Conservation (phyloP, 257 asterid species). For the Gardenia jasminoides region DNA sequence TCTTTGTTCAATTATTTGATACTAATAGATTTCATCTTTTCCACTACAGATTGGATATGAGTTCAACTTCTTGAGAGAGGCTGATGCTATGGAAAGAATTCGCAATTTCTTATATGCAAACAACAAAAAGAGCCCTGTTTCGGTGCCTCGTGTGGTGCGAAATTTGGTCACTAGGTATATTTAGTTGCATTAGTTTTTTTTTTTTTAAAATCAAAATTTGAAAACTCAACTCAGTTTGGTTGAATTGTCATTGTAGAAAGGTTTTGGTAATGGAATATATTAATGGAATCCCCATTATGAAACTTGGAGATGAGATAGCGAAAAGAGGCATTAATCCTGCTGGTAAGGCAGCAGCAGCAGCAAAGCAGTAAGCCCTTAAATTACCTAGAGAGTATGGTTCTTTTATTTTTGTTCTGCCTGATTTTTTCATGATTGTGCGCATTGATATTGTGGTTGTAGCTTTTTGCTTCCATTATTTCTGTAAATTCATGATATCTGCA, state of each 20-base stretch:
- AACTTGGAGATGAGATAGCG: constrained; percentile 91
- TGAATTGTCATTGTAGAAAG: constrained; percentile 49
- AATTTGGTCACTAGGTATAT: constrained; percentile 71
- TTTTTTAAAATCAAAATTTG: not conserved
- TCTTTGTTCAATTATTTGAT: not conserved
- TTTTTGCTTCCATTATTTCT: not conserved
- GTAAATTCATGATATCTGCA: not conserved
- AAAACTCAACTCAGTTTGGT: not conserved
- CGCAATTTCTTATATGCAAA: constrained; percentile 56
- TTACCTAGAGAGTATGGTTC: constrained; percentile 44
- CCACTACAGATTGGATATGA: constrained; percentile 81
- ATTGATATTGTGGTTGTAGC: not conserved
- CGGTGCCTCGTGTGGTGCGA: constrained; percentile 65
- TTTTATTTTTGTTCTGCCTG: constrained; percentile 16
- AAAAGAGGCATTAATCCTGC: constrained; percentile 89
- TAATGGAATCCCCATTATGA: constrained; percentile 88
- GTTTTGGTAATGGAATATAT: constrained; percentile 91
- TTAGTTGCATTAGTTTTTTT: constrained; percentile 14
- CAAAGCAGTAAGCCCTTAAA: constrained; percentile 88
- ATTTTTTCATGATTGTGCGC: constrained; percentile 18
- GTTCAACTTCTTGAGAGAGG: constrained; percentile 88
- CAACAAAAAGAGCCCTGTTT: constrained; percentile 74
- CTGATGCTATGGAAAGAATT: constrained; percentile 92
- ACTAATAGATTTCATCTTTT: constrained; percentile 18
- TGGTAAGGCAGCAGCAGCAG: constrained; percentile 86